phyloP scores from a whole-genome alignment of 192 early-diverging fungal genomes.

The Linnemannia schmuckeri region DNA sequence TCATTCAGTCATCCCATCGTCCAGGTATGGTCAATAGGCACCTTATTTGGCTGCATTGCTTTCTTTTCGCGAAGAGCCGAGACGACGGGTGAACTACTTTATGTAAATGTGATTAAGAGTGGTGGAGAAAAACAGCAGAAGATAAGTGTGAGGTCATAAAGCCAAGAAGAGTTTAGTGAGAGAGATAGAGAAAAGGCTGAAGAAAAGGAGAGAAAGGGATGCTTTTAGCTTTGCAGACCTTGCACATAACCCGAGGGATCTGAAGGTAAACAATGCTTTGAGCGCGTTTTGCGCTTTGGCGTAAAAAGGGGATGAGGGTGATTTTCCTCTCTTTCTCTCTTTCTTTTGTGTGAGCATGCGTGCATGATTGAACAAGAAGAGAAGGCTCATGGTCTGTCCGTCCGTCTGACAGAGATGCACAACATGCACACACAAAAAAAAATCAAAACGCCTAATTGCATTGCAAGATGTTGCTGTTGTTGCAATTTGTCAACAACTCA shows the following conservation, averaged over 20 bases:
- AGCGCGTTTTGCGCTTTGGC: constrained; percentile 16
- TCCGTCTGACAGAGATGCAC: background rate
- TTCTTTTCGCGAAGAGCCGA: background rate
- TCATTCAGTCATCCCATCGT: background rate
- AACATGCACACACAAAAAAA: background rate
- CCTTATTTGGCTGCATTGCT: background rate
- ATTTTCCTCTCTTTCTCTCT: too few relatives aligned
- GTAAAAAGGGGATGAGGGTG: background rate
- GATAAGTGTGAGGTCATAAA: too few relatives aligned
- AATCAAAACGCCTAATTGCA: background rate
- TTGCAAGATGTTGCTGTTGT: too few relatives aligned
- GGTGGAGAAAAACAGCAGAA: background rate
- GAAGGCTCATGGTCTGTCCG: background rate
- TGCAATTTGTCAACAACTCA: too few relatives aligned
- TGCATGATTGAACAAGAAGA: background rate
- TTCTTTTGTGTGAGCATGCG: too few relatives aligned
- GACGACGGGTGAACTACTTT: background rate
- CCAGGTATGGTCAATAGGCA: background rate
- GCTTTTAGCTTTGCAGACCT: too few relatives aligned
- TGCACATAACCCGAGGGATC: background rate
- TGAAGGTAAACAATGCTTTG: background rate
- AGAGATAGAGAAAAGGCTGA: background rate
- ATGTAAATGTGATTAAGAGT: background rate
- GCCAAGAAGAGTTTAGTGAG: too few relatives aligned
- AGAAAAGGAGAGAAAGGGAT: background rate